Evolutionary conservation across 176 grass and related monocot species (phyloP), one percentile per base, ranked within the genome.

Genomic region (Musa troglodytarum): DNA sequence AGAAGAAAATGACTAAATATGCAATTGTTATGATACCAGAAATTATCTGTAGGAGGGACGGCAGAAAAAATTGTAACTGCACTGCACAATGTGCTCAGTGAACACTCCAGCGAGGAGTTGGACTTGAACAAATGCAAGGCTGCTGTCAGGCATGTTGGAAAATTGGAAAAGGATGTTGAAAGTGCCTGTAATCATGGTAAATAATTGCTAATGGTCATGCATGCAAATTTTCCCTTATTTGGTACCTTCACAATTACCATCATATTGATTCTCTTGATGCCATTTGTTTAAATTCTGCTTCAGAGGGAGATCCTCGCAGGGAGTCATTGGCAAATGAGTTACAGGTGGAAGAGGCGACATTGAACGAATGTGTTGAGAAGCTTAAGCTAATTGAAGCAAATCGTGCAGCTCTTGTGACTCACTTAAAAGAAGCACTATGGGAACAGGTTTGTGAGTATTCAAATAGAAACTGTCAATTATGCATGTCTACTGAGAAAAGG

Each of bases 21-120:
- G 53, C 29, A 16, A 64, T 16, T 53, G 20, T 73, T 82, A 12
- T 81, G 66, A 77, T 72, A 77, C 54, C 80, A 99, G 96, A 94
- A 92, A 99, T 82, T 99, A 22, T 86, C 84, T 1, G 54, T 99
- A 67, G 96, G 96, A 74, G 90, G 86, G 69, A 81, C 85, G 13
- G 86, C 96, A 75, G 96, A 99, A 76, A 94, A 83, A 79, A 95
- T 99, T 74, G 74, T 94, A 77, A 88, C 91, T 53, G 90, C 96
- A 52, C 68, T 94, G 69, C 84, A 99, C 79, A 82, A 83, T 79
- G 91, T 99, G 71, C 59, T 76, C 23, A 84, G 50, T 63, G 88
- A 87, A 77, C 84, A 89, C 28, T 59, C 80, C 53, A 86, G 83
- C 81, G 86, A 91, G 80, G 87, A 84, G 64, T 25, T 53, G 23